phyloP scores from a whole-genome alignment of 768 basidiomycete genomes.

The Boletus sp. region DNA sequence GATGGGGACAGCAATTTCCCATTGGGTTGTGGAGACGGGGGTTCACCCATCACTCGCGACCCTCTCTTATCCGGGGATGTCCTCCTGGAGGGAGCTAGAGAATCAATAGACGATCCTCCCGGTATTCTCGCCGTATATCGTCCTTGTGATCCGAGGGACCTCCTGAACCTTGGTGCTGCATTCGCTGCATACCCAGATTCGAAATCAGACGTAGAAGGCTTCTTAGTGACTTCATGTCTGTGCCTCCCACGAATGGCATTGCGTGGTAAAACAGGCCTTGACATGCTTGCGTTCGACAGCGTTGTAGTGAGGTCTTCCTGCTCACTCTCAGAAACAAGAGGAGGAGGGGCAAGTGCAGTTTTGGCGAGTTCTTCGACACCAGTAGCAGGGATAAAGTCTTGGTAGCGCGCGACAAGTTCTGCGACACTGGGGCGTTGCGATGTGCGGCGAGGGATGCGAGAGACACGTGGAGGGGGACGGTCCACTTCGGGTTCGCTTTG shows the following conservation, averaged over 20 bases:
- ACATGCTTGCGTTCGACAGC: constrained; percentile 11
- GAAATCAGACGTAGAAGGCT: constrained; percentile 75
- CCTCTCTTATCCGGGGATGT: constrained; percentile 72
- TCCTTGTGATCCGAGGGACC: constrained; percentile 35
- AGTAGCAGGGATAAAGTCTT: constrained; percentile 69
- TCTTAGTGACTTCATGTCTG: constrained; percentile 43
- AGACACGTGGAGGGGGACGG: constrained; percentile 36
- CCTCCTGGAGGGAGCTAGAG: constrained; percentile 58
- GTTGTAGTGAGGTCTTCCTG: constrained; percentile 50
- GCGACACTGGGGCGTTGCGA: constrained; percentile 67
- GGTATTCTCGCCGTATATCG: constrained; percentile 50
- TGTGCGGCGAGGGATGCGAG: constrained; percentile 62
- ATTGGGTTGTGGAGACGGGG: constrained; percentile 24
- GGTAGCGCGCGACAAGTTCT: constrained; percentile 80
- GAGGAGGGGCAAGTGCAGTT: constrained; percentile 61
- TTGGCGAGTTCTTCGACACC: constrained; percentile 69
- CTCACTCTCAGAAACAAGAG: constrained; percentile 74
- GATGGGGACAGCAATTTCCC: constrained; percentile 28
- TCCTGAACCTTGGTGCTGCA: constrained; percentile 74
- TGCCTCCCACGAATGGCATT: constrained; percentile 46
- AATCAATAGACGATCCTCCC: constrained; percentile 46
- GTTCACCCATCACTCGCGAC: constrained; percentile 36
- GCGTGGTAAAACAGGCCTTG: constrained; percentile 31
- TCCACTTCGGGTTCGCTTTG: constrained; percentile 16
- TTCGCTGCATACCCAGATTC: constrained; percentile 93